Conservation (phyloP, 2,329 filamentous ascomycete genomes). For the Colletotrichum melonis region DNA sequence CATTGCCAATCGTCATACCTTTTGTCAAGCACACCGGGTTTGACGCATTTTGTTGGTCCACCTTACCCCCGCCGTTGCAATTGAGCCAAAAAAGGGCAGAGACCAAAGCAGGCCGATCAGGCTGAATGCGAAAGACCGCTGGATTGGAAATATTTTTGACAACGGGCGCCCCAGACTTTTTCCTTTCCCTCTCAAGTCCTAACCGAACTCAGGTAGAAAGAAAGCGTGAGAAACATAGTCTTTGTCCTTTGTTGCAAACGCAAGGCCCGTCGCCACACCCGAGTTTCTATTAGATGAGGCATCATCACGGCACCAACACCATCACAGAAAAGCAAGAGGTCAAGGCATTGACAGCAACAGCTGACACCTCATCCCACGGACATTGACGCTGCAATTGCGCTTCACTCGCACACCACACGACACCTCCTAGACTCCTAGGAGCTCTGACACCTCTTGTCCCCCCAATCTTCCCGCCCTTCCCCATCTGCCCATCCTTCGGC, state of each 20-base stretch:
- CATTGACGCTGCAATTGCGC: constrained; percentile 14
- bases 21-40: not conserved
- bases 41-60: not conserved
- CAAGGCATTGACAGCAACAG: not conserved
- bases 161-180: not conserved
- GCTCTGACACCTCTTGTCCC: constrained; percentile 31
- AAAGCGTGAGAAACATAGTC: not conserved
- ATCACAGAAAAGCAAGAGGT: not conserved
- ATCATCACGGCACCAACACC: not conserved
- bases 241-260: constrained; percentile 28
- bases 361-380: constrained; percentile 23
- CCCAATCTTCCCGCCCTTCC: constrained; percentile 28
- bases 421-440: constrained; percentile 8
- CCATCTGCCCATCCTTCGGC: constrained; percentile 20
- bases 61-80: not conserved
- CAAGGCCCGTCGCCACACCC: constrained; percentile 4
- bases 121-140: not conserved
- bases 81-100: not conserved
- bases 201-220: not conserved
- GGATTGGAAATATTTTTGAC: too few species aligned
- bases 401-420: constrained; percentile 18
- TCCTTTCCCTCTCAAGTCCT: not conserved
- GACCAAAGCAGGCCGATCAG: not conserved
- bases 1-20: not conserved
- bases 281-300: constrained; percentile 13